Evolutionary conservation across 768 basidiomycete genomes (phyloP).

Genomic region (Pleurotus pulmonarius): DNA sequence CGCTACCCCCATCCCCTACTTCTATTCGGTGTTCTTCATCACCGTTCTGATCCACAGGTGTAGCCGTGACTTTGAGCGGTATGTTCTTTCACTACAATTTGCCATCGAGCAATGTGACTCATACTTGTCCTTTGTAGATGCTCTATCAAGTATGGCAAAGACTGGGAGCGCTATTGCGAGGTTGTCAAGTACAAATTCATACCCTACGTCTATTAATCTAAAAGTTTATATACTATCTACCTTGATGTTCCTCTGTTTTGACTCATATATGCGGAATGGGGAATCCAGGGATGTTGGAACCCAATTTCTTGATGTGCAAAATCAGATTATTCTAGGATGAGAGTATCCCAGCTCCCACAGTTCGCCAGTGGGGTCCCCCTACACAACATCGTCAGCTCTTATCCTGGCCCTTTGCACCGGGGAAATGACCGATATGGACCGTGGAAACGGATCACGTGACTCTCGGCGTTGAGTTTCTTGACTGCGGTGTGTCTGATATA

Average conservation of each 20-base stretch:
- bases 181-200: constrained; percentile 91
- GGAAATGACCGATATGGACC: background rate
- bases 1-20: constrained; percentile 86
- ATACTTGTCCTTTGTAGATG: constrained; percentile 43
- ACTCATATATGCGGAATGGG: no score
- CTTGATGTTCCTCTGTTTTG: background rate
- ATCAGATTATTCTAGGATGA: no score
- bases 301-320: no score
- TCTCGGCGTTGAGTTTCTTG: background rate
- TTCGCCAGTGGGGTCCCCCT: no score
- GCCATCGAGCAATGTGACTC: background rate
- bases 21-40: constrained; percentile 96
- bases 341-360: no score
- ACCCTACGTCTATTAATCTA: constrained; percentile 69
- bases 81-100: constrained; percentile 13
- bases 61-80: constrained; percentile 92
- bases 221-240: background rate
- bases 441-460: background rate
- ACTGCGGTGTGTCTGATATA: background rate
- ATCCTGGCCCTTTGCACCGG: no score
- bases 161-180: constrained; percentile 88
- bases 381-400: no score
- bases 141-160: constrained; percentile 88
- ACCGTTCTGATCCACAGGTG: constrained; percentile 88
- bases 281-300: no score